Conservation (phyloP, 2,329 filamentous ascomycete species). For the Pestalotiopsis sp. region DNA sequence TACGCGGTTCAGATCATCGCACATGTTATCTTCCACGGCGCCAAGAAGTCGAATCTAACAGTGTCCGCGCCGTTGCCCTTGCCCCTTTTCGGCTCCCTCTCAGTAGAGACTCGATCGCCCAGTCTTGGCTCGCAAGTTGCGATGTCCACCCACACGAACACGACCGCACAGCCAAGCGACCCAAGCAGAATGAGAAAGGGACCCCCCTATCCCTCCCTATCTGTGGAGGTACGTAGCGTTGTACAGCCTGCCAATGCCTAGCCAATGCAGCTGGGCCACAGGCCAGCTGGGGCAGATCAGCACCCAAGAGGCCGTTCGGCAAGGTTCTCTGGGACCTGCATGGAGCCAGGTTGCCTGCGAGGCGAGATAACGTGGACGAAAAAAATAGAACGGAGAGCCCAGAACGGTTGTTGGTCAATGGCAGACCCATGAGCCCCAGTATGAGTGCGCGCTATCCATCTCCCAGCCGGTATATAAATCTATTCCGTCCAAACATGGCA, state of each 20-base stretch:
- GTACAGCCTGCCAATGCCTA: neutral
- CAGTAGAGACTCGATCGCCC: neutral
- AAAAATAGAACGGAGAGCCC: neutral
- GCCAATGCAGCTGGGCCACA: neutral
- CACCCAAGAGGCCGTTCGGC: neutral
- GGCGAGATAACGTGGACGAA: constrained; percentile 27
- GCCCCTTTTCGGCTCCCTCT: constrained; percentile 1
- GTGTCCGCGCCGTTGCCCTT: neutral
- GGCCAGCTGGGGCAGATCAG: neutral
- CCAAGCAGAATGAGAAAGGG: neutral
- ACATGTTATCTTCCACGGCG: neutral
- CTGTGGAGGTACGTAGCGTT: neutral
- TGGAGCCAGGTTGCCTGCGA: constrained; percentile 21
- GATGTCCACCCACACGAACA: neutral
- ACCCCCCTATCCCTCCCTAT: neutral
- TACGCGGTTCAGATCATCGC: neutral
- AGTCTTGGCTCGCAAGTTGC: neutral
- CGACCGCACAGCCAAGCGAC: neutral
- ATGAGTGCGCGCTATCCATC: neutral
- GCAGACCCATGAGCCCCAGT: constrained; percentile 13
- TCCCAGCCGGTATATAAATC: constrained; percentile 48
- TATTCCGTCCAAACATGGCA: constrained; percentile 37
- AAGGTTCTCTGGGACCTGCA: neutral
- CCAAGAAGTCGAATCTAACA: neutral
- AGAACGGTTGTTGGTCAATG: neutral